Evolutionary conservation across 345 rosid species (phyloP).

Genomic region (Eucalyptus caleyi): DNA sequence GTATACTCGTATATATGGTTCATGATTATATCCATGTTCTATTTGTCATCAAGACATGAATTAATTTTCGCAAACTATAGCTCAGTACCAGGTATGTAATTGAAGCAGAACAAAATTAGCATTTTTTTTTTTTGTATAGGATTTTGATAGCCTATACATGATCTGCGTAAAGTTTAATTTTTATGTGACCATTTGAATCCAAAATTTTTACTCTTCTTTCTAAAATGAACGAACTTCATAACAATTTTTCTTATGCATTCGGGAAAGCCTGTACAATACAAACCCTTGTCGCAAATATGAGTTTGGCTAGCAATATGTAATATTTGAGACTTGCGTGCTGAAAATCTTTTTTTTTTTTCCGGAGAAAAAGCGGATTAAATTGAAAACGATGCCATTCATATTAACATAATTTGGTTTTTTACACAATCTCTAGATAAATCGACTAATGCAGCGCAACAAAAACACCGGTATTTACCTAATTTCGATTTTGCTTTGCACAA

Average conservation of each 20-base stretch:
- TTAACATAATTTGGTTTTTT: not conserved
- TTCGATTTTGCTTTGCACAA: not conserved
- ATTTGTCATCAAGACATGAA: not conserved
- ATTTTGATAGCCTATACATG: not conserved
- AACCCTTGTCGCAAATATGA: not conserved
- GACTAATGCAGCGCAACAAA: not conserved
- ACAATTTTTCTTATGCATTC: not conserved
- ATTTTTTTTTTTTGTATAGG: not conserved
- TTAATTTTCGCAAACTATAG: not conserved
- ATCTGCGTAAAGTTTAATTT: not conserved
- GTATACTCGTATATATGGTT: not conserved
- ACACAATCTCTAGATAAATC: not conserved
- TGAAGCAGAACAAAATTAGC: not conserved
- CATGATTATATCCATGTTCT: not conserved
- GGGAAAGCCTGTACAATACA: not conserved
- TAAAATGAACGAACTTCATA: not conserved
- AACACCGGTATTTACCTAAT: not conserved
- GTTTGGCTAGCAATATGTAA: not conserved
- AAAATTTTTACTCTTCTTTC: not conserved
- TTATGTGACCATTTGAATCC: not conserved
- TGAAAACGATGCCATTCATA: not conserved
- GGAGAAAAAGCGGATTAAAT: not conserved
- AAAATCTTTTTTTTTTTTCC: too few species aligned
- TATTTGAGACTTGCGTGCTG: not conserved
- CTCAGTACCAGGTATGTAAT: not conserved